Conservation (phyloP, 257 asterid genomes). For the Lithospermum erythrorhizon region DNA sequence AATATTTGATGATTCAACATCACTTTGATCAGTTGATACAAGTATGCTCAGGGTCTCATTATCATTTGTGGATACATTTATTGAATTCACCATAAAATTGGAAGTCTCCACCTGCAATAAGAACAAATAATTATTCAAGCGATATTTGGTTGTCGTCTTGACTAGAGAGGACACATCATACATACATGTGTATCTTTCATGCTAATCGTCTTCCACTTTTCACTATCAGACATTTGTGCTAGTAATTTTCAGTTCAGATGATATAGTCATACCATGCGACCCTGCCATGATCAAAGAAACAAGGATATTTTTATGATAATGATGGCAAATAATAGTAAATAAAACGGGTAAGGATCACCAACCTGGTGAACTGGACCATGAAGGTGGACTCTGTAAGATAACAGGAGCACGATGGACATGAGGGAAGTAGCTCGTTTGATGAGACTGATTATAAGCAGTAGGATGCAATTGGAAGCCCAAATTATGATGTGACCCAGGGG, state of each 20-base stretch:
- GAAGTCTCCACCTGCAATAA: constrained; percentile 7
- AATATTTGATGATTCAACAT: constrained; percentile 2
- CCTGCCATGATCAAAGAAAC: constrained; percentile 5
- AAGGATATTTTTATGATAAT: neutral
- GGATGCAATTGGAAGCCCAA: constrained; percentile 14
- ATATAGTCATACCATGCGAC: constrained; percentile 3
- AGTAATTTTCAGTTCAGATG: constrained; percentile 4
- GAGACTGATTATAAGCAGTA: constrained; percentile 11
- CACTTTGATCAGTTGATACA: neutral
- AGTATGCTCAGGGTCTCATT: neutral
- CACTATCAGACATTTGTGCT: constrained; percentile 1
- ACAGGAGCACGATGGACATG: constrained; percentile 8
- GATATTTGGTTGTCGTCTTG: neutral
- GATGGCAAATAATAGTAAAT: neutral
- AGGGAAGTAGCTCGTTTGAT: constrained; percentile 10
- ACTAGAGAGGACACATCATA: constrained; percentile 2
- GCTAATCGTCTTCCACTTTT: constrained; percentile 4
- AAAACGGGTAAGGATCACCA: constrained; percentile 4
- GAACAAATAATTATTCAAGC: neutral
- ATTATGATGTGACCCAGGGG: constrained; percentile 11
- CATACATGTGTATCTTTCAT: constrained; percentile 16
- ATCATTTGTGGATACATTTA: neutral
- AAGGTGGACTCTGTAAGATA: constrained; percentile 7
- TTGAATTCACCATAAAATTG: neutral
- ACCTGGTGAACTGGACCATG: constrained; percentile 18